These are phyloP conservation scores for Rhipidocladum racemiflorum DNA, from an alignment of 176 grass and related monocot genomes.

Conservation along the genomic window DNA sequence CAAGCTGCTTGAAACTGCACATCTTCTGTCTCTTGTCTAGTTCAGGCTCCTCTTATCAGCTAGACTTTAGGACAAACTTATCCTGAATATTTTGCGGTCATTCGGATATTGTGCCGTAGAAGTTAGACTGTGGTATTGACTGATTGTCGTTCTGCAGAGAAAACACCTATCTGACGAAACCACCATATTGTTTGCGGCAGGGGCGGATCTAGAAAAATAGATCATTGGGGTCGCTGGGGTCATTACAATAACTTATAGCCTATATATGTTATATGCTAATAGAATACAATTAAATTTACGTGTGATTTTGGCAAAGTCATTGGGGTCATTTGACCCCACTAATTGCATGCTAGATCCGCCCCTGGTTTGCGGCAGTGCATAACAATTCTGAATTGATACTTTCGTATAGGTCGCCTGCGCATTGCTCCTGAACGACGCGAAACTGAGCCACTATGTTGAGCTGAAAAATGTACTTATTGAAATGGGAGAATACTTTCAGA, in stretches of 20 bases:
- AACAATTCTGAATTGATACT: background rate
- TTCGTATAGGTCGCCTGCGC: conserved; percentile 46
- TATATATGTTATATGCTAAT: too few species aligned
- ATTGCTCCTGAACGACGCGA: conserved; percentile 34
- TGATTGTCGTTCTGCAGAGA: background rate
- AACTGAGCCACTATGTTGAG: conserved; percentile 30
- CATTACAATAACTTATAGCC: too few species aligned
- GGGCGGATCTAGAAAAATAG: too few species aligned
- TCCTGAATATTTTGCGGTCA: background rate
- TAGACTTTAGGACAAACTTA: background rate
- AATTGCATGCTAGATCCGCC: too few species aligned
- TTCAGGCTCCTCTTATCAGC: background rate
- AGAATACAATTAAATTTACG: too few species aligned
- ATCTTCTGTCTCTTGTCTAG: background rate
- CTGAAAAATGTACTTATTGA: conserved; percentile 47
- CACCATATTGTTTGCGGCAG: background rate
- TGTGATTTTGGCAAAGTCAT: too few species aligned
- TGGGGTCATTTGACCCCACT: too few species aligned
- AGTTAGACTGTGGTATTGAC: background rate
- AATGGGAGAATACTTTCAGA: conserved; percentile 58
- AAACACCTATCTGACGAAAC: background rate
- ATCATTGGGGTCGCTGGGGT: too few species aligned
- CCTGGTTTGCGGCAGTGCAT: background rate
- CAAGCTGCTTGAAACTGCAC: background rate
- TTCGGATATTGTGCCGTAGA: background rate